These are phyloP conservation scores for Oryza nivara DNA, from an alignment of 176 grass and related monocot species.

Conservation along the genomic window DNA sequence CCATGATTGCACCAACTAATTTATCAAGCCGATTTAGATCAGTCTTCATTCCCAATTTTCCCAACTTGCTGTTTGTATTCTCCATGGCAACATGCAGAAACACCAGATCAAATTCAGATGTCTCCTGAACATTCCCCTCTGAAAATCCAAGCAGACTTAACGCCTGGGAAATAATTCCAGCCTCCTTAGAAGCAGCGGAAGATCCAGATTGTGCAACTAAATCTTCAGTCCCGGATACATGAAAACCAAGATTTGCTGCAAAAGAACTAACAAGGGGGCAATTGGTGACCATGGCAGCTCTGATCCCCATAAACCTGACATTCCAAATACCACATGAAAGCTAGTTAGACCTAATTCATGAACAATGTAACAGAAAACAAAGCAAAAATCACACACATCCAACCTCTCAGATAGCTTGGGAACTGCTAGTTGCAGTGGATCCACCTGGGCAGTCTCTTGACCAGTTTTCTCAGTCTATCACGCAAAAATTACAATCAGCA, in stretches of 20 bases:
- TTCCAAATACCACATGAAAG: neutral
- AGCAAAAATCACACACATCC: conserved; percentile 14
- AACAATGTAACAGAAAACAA: neutral
- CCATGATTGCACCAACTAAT: conserved; percentile 62
- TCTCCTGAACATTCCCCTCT: conserved; percentile 57
- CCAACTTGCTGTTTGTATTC: conserved; percentile 52
- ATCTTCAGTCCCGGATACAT: conserved; percentile 53
- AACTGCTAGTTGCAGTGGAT: conserved; percentile 44
- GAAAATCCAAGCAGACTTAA: conserved; percentile 66
- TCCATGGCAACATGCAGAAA: conserved; percentile 70
- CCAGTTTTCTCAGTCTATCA: conserved; percentile 46
- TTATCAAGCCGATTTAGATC: conserved; percentile 70
- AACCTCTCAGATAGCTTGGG: conserved; percentile 84
- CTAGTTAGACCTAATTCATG: neutral
- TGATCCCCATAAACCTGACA: conserved; percentile 85
- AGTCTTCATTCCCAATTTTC: conserved; percentile 49
- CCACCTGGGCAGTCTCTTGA: conserved; percentile 25
- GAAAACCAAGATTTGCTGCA: conserved; percentile 56
- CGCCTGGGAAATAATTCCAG: conserved; percentile 36
- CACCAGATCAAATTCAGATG: conserved; percentile 76
- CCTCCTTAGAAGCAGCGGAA: conserved; percentile 9
- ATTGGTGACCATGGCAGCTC: conserved; percentile 71
- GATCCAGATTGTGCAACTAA: conserved; percentile 27
- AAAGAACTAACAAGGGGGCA: conserved; percentile 58
- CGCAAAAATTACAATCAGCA: conserved; percentile 22